Base-by-base conservation (phyloP, 1,284 basidiomycete species). In the Earliella scabrosa region DNA sequence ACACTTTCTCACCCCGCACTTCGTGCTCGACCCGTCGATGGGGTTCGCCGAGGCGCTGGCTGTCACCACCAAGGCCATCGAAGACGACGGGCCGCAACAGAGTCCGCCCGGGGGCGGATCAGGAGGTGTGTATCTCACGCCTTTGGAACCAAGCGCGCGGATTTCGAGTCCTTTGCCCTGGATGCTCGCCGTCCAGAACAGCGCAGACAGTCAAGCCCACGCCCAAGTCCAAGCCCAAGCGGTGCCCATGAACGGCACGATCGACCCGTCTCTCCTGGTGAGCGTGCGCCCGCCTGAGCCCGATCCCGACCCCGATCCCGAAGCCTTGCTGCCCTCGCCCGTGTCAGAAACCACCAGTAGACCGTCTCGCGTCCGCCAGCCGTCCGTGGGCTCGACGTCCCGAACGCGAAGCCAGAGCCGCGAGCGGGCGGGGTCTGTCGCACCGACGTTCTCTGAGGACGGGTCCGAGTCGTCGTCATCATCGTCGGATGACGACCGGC, bases 231-330 rank as follows among this genome's bases (percentile, higher is more conserved):
- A n/a, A n/a, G n/a, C n/a, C n/a, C n/a, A n/a, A n/a, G n/a, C n/a
- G n/a, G 40, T 40, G 40, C 51, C 39, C 18, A 6, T n/a, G 24
- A 45, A 51, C 29, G 64, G 61, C 16, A 68, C 67, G 27, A 69
- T 69, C 46, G 63, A 68, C 46, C 68, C 67, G 0, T 63, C 68
- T 6, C 54, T 67, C 1, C 65, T 69, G 31, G 61, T 59, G 2
- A 63, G 23, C 4, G 26, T 21, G 29, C 36, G 18, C 10, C 45
- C 21, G 4, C 50, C 36, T 0, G 47, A 44, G 44, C n/a, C 29
- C 1, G 45, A 31, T 6, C 29, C 29, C 6, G 29, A 31, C 7
- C 29, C 29, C 7, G 29, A 31, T 6, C 29, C 29, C 7, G 29
- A 31, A 31, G 13, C 13, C 7, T 13, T 7, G 13, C 29, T 13